A percentile compares a stretch with the other conserved stretches of the same genome.
Conservation (phyloP, 2,329 filamentous ascomycete species). For the Ophiostoma populinum region DNA sequence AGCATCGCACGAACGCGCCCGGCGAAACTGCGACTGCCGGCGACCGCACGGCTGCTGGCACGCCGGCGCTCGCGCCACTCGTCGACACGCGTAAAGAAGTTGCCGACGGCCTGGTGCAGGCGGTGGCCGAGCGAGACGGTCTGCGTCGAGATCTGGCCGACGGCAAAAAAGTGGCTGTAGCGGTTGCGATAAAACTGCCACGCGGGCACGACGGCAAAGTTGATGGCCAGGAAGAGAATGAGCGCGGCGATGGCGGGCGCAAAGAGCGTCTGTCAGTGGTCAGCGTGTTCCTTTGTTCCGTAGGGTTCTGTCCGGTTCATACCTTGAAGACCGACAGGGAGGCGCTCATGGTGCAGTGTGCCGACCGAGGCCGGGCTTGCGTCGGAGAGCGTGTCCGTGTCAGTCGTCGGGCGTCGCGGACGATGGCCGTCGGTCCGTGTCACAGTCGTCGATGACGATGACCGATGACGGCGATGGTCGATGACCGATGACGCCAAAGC, state of each 20-base stretch:
- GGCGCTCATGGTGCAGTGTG: too few species aligned
- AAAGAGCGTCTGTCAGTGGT: slow-evolving; percentile 41
- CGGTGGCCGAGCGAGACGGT: slow-evolving; percentile 37
- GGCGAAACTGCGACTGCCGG: slow-evolving; percentile 10
- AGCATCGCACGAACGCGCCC: slow-evolving; percentile 5
- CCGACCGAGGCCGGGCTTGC: too few species aligned
- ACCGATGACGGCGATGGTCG: too few species aligned
- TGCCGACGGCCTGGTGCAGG: slow-evolving; percentile 24
- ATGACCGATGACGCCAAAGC: too few species aligned
- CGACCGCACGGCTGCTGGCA: slow-evolving; percentile 16
- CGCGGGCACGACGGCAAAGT: slow-evolving; percentile 47
- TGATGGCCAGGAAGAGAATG: slow-evolving; percentile 46
- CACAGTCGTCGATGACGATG: too few species aligned
- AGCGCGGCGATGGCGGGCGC: slow-evolving; percentile 56
- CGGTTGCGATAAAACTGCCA: slow-evolving; percentile 54
- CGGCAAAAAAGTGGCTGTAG: slow-evolving; percentile 57
- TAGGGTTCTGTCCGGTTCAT: too few species aligned
- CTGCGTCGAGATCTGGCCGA: slow-evolving; percentile 43
- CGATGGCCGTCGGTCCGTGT: too few species aligned
- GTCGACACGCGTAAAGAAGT: slow-evolving; percentile 18
- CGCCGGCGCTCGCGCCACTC: slow-evolving; percentile 30
- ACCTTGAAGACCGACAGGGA: slow-evolving; percentile 24
- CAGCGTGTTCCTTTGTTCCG: neutral
- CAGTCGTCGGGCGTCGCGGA: too few species aligned
- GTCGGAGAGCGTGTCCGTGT: too few species aligned